A percentile compares a stretch with the other conserved stretches of the same genome.
phyloP scores from a whole-genome alignment of 208 protist species.

The Leishmania mexicana region DNA sequence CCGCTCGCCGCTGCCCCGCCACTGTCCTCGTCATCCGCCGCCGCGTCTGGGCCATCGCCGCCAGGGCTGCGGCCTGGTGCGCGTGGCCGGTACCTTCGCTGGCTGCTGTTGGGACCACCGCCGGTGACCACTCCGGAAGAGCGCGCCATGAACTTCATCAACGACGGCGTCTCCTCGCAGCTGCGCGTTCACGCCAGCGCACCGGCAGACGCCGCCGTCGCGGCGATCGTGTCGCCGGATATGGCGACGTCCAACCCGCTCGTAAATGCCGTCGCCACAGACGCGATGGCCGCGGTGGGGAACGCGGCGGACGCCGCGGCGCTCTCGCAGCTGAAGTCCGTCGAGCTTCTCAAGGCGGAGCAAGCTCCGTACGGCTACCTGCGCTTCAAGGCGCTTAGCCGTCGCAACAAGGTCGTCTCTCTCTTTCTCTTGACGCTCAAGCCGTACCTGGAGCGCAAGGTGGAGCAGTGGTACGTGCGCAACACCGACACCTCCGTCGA shows the following conservation, averaged over 20 bases:
- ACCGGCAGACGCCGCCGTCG: background rate
- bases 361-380: slow-evolving; percentile 72
- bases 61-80: slow-evolving; percentile 4
- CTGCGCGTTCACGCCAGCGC: slow-evolving; percentile 16
- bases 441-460: slow-evolving; percentile 61
- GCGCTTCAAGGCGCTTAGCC: slow-evolving; percentile 49
- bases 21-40: slow-evolving; percentile 13
- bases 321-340: slow-evolving; percentile 27
- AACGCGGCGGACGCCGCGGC: slow-evolving; percentile 7
- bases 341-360: slow-evolving; percentile 47
- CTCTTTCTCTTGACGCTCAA: slow-evolving; percentile 63
- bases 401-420: slow-evolving; percentile 43
- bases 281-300: slow-evolving; percentile 2
- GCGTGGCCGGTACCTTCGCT: slow-evolving; percentile 37
- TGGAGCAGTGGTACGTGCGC: slow-evolving; percentile 49
- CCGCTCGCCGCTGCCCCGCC: slow-evolving; percentile 20
- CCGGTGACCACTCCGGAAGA: slow-evolving; percentile 59
- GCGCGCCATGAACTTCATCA: slow-evolving; percentile 46
- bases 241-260: slow-evolving; percentile 1
- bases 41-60: background rate
- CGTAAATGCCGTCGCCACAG: slow-evolving; percentile 9
- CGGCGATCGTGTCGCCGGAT: background rate
- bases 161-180: slow-evolving; percentile 25
- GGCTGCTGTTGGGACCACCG: slow-evolving; percentile 48
- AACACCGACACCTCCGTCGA: slow-evolving; percentile 52